Conservation (phyloP, 257 asterid species). For the Thymus mandschuricus region DNA sequence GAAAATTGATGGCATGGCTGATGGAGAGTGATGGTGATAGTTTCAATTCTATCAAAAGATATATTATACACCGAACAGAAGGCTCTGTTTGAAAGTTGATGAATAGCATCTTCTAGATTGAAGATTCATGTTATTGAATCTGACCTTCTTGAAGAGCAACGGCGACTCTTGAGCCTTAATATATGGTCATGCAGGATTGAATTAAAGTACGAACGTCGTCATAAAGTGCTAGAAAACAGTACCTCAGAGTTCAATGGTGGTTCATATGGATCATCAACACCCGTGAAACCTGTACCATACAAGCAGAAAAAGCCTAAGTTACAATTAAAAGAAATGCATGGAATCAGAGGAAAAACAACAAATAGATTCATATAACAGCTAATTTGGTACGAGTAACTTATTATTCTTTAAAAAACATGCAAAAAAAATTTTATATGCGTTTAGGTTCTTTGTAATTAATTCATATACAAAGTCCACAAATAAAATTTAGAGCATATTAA, state of each 20-base stretch:
- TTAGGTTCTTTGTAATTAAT: conserved; percentile 4
- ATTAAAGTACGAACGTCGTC: conserved; percentile 10
- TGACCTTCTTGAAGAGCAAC: no score
- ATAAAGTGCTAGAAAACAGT: conserved; percentile 26
- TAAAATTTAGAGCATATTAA: conserved; percentile 7
- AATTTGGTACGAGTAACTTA: neutral
- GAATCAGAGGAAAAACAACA: conserved; percentile 11
- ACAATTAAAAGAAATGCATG: neutral
- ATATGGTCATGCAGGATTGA: conserved; percentile 8
- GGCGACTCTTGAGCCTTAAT: no score
- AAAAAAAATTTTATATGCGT: neutral
- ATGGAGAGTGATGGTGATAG: neutral
- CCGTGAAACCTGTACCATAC: conserved; percentile 78
- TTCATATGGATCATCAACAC: conserved; percentile 97
- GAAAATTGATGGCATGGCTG: conserved; percentile 1
- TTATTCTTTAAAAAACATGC: neutral
- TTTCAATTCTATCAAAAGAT: neutral
- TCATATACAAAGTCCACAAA: conserved; percentile 5
- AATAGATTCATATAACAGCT: conserved; percentile 1
- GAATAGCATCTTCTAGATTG: neutral
- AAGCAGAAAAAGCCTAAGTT: conserved; percentile 25
- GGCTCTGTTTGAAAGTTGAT: no score
- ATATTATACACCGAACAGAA: neutral
- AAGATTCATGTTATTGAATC: neutral
- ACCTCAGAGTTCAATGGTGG: conserved; percentile 90